Base-by-base conservation (phyloP, 306 rosid genomes). In the Elaeagnus macrophylla region DNA sequence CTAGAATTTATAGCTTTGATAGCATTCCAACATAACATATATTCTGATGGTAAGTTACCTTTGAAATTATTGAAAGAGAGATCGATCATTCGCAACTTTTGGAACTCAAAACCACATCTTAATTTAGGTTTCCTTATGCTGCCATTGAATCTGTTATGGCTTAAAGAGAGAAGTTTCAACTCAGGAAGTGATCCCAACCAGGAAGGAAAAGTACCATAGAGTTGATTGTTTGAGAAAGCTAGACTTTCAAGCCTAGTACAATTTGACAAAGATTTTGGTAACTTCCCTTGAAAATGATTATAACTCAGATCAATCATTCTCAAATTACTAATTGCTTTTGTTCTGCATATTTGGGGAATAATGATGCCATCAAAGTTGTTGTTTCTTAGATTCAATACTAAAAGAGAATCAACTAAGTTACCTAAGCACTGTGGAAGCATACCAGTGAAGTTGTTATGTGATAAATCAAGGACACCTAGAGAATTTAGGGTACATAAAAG, bases 181-280 rank as follows among this genome's bases (percentile, higher is more conserved):
- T 12, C 7, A 0, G 60, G 59, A 50, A 67, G 60, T 41, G 49
- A 15, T 20, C 75, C 78, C 18, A 68, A 2, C 75, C 75, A 77
- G 12, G 39, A 66, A 6, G 79, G 79, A 51, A 72, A 77, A 37
- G 53, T 44, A 53, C 59, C 61, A 37, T 46, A 36, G 1, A 54
- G 20, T 12, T 44, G 54, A 64, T 64, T 64, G 40, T 36, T 2
- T 17, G 32, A 6, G 12, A 64, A 7, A 40, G 52, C 61, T 6
- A 64, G 51, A n/a, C 6, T 7, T 25, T 56, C 57, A 39, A 66
- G 54, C 9, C 0, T 38, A 9, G 9, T 25, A 25, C 56, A 48
- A 36, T 32, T 9, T 2, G 37, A 41, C 7, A 61, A 10, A 9
- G 66, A 50, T 18, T 20, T n/a, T 2, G 56, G 66, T 7, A 61